Conservation (phyloP, 306 rosid genomes). For the Crotalaria pallida region DNA sequence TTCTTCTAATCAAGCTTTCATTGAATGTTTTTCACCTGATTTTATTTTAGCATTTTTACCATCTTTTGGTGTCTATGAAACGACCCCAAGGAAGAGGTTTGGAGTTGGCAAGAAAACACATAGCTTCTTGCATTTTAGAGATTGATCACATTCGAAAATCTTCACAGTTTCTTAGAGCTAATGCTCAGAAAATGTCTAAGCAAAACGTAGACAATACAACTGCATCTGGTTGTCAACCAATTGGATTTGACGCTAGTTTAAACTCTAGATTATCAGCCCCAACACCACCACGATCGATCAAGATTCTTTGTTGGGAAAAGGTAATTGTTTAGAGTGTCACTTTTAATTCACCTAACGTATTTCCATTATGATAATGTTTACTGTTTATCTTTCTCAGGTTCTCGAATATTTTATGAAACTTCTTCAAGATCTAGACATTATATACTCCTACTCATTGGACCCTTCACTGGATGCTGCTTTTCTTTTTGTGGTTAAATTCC, state of each 20-base stretch:
- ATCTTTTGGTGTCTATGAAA: slow-evolving; percentile 75
- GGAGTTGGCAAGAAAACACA: slow-evolving; percentile 94
- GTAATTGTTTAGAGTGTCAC: slow-evolving; percentile 34
- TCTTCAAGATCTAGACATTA: slow-evolving; percentile 62
- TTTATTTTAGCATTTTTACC: slow-evolving; percentile 84
- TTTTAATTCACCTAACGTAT: neutral
- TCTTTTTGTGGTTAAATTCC: slow-evolving; percentile 83
- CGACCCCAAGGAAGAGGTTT: slow-evolving; percentile 97
- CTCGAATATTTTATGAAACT: slow-evolving; percentile 82
- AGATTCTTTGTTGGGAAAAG: slow-evolving; percentile 71
- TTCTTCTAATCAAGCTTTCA: neutral
- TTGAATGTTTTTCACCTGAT: slow-evolving; percentile 13
- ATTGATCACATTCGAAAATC: slow-evolving; percentile 51
- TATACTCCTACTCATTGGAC: slow-evolving; percentile 70
- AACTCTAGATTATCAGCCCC: slow-evolving; percentile 78
- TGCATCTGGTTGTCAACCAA: slow-evolving; percentile 87
- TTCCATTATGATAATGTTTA: slow-evolving; percentile 11
- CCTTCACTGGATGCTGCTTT: slow-evolving; percentile 67
- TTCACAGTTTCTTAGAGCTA: slow-evolving; percentile 64
- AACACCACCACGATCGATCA: slow-evolving; percentile 87
- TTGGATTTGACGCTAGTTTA: slow-evolving; percentile 92
- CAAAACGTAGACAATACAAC: slow-evolving; percentile 47
- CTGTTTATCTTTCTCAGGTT: slow-evolving; percentile 57
- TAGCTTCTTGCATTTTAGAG: slow-evolving; percentile 73
- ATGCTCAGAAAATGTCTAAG: slow-evolving; percentile 34